A percentile compares a stretch with the other conserved stretches of the same genome.
These are phyloP conservation scores for Crithidia brevicula DNA, from an alignment of 208 protist species.

Conservation along the genomic window DNA sequence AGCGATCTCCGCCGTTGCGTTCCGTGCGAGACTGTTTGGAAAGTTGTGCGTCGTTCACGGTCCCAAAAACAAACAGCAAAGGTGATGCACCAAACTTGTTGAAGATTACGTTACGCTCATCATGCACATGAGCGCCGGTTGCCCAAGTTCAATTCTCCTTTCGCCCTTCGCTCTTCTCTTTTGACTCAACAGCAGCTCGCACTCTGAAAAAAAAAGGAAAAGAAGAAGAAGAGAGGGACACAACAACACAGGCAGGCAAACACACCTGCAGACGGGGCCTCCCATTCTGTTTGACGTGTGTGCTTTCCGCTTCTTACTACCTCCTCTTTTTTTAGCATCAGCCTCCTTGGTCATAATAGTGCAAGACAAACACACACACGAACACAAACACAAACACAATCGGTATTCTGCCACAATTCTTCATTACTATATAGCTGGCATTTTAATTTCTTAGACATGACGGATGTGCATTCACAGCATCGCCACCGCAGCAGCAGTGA, in stretches of 20 bases:
- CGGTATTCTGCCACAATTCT: neutral
- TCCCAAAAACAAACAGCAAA: no score
- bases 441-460: slow-evolving; percentile 10
- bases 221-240: neutral
- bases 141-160: no score
- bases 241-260: neutral
- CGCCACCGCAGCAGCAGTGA: slow-evolving; percentile 4
- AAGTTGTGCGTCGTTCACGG: no score
- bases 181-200: neutral
- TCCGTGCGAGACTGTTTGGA: no score
- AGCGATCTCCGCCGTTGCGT: no score
- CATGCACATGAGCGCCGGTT: no score
- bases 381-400: neutral
- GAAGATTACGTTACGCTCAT: no score
- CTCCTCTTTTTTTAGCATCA: neutral
- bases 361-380: neutral
- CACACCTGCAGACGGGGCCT: neutral
- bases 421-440: no score
- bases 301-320: neutral
- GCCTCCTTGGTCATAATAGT: no score
- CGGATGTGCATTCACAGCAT: slow-evolving; percentile 4
- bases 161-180: no score
- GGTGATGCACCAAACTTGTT: no score
- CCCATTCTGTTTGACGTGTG: neutral
- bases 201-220: neutral